Evolutionary conservation across 352 stramenopile species (phyloP), one percentile per base, ranked within the genome.

Genomic region (Halophytophthora polymorphica): DNA sequence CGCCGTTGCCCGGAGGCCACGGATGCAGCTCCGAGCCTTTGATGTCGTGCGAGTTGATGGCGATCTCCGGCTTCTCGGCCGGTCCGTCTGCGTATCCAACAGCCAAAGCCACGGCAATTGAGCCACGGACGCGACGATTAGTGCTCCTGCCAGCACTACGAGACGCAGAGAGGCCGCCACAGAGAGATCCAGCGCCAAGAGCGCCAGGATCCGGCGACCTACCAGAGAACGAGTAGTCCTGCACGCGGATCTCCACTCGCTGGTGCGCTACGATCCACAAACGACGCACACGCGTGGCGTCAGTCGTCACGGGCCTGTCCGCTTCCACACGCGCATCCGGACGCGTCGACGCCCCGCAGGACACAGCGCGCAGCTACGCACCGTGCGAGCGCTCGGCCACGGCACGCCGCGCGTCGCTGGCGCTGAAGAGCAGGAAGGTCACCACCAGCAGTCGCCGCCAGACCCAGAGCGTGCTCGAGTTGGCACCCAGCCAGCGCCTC

Each of bases 171-270:
- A 21, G 7, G 11, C 29, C n/a, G 33, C 34, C 28, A 46, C 37
- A 50, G 5, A 12, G 33, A 2, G 49, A 31, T 31, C 25, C 25
- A 31, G 25, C 25, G 8, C 25, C 25, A 31, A 31, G 25, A 31
- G 25, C 25, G 25, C 25, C 25, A 31, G 8, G 25, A 31, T 31
- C 25, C 25, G 25, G 25, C 4, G 4, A 31, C 57, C 22, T 54
- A 81, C 71, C 47, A 23, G 76, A 76, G 53, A 86, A 90, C 10
- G 69, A 83, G 29, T 73, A 90, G 47, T 86, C 73, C 38, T 86
- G 71, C 12, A 83, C 73, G n/a, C 57, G 66, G 50, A 90, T 85
- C 61, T 87, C 72, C 23, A 85, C 61, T 25, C 66, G 53, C 23
- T 51, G 44, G 42, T 63, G 61, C 14, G 67, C 67, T 73, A 31